Conservation (phyloP, 768 basidiomycete genomes). For the Naganishia randhawae region DNA sequence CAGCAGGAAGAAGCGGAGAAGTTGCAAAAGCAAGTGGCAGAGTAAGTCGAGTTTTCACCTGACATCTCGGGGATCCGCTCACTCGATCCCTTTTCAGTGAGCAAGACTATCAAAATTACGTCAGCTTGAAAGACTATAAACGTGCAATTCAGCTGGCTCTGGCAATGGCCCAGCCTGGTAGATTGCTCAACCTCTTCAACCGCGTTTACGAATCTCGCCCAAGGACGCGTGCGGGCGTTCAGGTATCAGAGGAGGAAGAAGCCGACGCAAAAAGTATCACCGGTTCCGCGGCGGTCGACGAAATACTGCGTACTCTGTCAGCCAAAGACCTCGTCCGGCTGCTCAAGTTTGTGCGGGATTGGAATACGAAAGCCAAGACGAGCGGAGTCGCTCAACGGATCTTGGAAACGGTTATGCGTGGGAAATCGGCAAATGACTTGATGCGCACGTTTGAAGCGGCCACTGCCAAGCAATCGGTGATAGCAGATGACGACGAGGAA, state of each 20-base stretch:
- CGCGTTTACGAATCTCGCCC: conserved; percentile 54
- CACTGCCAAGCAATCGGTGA: conserved; percentile 16
- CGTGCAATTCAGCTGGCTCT: conserved; percentile 87
- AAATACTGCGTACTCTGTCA: conserved; percentile 69
- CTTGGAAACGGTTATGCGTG: conserved; percentile 73
- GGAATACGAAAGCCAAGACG: conserved; percentile 93
- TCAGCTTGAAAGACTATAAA: conserved; percentile 80
- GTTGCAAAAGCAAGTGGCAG: conserved; percentile 69
- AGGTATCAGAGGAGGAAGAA: conserved; percentile 30
- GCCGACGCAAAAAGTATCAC: conserved; percentile 56
- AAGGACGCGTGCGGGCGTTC: conserved; percentile 5
- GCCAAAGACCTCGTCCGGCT: conserved; percentile 73
- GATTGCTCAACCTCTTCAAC: conserved; percentile 68
- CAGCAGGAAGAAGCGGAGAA: conserved; percentile 69
- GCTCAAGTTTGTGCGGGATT: conserved; percentile 75
- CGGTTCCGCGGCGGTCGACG: conserved; percentile 70
- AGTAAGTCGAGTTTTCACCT: conserved; percentile 58
- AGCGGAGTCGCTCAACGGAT: conserved; percentile 78
- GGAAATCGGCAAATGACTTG: conserved; percentile 70
- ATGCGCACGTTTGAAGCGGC: conserved; percentile 59
- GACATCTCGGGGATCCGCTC: neutral
- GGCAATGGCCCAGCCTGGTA: conserved; percentile 87
- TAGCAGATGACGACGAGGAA: conserved; percentile 31
- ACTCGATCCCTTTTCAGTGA: conserved; percentile 59
- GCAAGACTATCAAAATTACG: conserved; percentile 89